Base-by-base conservation (phyloP, 805 yeast genomes). In the Yarrowia phangngaensis region DNA sequence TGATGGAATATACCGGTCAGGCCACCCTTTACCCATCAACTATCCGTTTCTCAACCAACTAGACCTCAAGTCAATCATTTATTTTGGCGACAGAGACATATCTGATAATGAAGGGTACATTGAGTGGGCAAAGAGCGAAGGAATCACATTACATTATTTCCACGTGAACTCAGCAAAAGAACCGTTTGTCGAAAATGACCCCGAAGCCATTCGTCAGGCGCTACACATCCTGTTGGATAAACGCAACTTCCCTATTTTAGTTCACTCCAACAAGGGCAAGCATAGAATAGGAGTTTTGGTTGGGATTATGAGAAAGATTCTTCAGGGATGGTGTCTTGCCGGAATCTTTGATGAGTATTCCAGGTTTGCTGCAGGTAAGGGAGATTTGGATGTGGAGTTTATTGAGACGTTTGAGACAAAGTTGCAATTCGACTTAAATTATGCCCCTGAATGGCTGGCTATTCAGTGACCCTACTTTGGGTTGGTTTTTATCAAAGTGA, bases 211-310 rank as follows among this genome's bases (percentile, higher is more conserved):
- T 51, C 70, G 76, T 6, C 51, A 54, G 7, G 68, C 70, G 3
- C 53, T 69, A 36, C 53, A 57, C 28, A 47, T 64, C 7, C 55
- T 69, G 4, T 50, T 61, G 12, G 72, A 69, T 52, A 32, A 58
- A 16, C 77, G 79, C 11, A 88, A 88, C 62, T 86, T 83, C 61
- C 98, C 98, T 1, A 78, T 90, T 9, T 70, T 90, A 51, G 76
- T 90, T 9, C 97, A 92, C 63, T 87, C 96, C 3, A 87, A 92
- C 64, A 90, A 90, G 68, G 98, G 98, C n/a, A 92, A 92, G 64
- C 98, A 90, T 63, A 67, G 98, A 32, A 89, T 87, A 2, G 97
- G 97, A 0, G 89, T 92, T 1, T 70, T 89, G 31, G 94, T 89
- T n/a, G 98, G 96, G 0, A 72, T 87, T 22, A 80, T 90, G 74